These are phyloP conservation scores for Glycyrrhiza uralensis DNA, from an alignment of 306 rosid species.

Conservation along the genomic window DNA sequence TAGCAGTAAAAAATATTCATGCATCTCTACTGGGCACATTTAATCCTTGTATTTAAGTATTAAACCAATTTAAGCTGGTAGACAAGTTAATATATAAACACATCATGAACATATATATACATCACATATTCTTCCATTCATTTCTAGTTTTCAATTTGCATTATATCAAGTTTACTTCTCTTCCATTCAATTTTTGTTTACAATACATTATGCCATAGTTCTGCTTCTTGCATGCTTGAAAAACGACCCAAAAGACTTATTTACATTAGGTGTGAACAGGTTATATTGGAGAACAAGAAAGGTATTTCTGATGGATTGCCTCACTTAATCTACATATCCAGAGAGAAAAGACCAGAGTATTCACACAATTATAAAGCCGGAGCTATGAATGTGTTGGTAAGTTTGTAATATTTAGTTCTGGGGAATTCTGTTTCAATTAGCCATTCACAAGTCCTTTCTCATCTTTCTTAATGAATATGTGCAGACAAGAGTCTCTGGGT, in stretches of 20 bases:
- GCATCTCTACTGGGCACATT: not conserved
- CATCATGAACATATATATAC: not conserved
- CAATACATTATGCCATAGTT: too few relatives aligned
- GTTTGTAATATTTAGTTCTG: not conserved
- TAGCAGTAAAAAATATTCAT: not conserved
- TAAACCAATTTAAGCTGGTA: not conserved
- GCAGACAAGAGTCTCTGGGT: slow-evolving; percentile 63
- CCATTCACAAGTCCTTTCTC: not conserved
- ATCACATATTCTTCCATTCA: not conserved
- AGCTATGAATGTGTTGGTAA: slow-evolving; percentile 67
- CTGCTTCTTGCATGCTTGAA: too few relatives aligned
- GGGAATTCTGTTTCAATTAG: not conserved
- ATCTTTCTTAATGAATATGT: not conserved
- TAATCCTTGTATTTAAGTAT: not conserved
- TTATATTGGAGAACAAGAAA: slow-evolving; percentile 53
- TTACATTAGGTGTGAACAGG: slow-evolving; percentile 21
- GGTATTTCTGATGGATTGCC: slow-evolving; percentile 41
- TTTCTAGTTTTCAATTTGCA: not conserved
- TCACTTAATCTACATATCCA: slow-evolving; percentile 54
- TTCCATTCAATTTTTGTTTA: too few relatives aligned
- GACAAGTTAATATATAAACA: not conserved
- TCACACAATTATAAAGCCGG: slow-evolving; percentile 75
- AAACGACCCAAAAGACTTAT: not conserved
- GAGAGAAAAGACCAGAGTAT: slow-evolving; percentile 54
- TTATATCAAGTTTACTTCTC: too few relatives aligned